A percentile compares a stretch with the other conserved stretches of the same genome.
phyloP scores from a whole-genome alignment of 164 flowering plant genomes.

The Magnolia officinalis region DNA sequence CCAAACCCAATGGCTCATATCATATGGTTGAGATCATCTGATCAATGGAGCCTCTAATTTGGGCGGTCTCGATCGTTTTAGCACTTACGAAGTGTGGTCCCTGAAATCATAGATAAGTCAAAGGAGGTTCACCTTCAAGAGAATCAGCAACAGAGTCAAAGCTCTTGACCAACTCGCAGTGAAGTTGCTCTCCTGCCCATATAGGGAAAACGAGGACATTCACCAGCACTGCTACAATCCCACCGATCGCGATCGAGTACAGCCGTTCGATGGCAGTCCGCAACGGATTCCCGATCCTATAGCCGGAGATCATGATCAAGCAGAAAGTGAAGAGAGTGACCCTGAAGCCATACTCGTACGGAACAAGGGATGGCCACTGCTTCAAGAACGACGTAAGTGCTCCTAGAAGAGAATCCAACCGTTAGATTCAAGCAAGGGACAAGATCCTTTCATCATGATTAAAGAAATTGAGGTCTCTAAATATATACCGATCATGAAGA shows the following conservation, averaged over 20 bases:
- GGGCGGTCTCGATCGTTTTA: background rate
- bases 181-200: slow-evolving; percentile 87
- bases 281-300: slow-evolving; percentile 66
- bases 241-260: slow-evolving; percentile 76
- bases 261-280: slow-evolving; percentile 65
- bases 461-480: background rate
- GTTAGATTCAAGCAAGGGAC: background rate
- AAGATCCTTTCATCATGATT: background rate
- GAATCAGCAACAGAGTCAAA: slow-evolving; percentile 65
- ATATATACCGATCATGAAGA: slow-evolving; percentile 50
- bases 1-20: no score
- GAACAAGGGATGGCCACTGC: slow-evolving; percentile 63
- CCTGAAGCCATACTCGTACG: slow-evolving; percentile 73
- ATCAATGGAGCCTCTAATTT: no score
- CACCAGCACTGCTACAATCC: slow-evolving; percentile 60
- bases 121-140: slow-evolving; percentile 59
- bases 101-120: background rate
- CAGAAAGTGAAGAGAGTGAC: slow-evolving; percentile 76
- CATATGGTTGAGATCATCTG: no score
- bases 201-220: slow-evolving; percentile 64
- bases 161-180: slow-evolving; percentile 53
- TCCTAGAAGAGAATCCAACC: slow-evolving; percentile 32
- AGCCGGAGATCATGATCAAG: slow-evolving; percentile 68
- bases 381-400: slow-evolving; percentile 70
- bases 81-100: background rate